Evolutionary conservation across 257 asterid genomes (phyloP), one percentile per base, ranked within the genome.

Genomic region (Fraxinus quadrangulata): DNA sequence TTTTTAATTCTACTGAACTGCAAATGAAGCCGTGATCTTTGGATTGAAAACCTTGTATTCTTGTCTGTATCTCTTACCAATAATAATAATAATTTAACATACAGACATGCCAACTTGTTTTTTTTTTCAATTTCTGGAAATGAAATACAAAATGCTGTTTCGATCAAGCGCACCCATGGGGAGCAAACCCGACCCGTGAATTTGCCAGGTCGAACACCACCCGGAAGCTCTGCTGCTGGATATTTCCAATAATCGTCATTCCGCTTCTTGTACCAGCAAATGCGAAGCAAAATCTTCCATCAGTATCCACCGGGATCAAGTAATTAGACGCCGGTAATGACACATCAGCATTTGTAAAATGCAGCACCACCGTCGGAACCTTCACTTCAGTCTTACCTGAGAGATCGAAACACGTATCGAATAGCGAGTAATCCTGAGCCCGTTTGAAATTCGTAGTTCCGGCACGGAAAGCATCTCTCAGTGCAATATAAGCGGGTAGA

Each of bases 321-420:
- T 92, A 93, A 76, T 95, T 95, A 39, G 97, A 82, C 54, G 99
- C 98, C 85, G 99, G 98, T 37, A 95, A 65, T 1, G 98, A 85
- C 77, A 95, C 97, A 70, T 90, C 96, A 0, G 96, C 95, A 26
- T 94, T 96, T 2, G 42, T 67, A 75, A 92, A 92, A 76, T 95
- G 97, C 83, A 95, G 75, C 76, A 88, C 97, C 86, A 95, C 94
- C 49, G 96, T 91, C 6, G 99, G 97, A 7, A 91, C 97, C 85
- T 89, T 91, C 86, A 89, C 97, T 81, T 87, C 93, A 84, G 87
- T 83, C 88, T 85, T 89, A 3, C 99, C 96, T 0, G 94, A 87
- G 0, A 94, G 89, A 85, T 94, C 97, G 75, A 83, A 94, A 61
- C 99, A 94, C 3, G 97, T 91, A 77, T 92, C 99, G 84, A 94